Conservation (phyloP, 2,329 filamentous ascomycete species). For the Trichophyton verrucosum region DNA sequence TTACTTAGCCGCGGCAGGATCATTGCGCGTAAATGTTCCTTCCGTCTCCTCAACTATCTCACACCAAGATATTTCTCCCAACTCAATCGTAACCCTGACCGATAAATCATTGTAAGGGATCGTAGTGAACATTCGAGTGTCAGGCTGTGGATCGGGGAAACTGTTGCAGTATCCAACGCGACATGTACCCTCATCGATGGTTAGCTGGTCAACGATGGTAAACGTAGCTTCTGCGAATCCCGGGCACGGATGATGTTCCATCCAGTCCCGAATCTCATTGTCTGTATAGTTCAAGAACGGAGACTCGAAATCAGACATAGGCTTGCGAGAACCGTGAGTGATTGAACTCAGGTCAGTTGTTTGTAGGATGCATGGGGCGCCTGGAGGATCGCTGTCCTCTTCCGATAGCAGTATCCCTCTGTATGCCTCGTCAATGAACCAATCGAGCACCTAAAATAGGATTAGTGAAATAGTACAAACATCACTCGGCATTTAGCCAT, state of each 20-base stretch:
- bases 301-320: background rate
- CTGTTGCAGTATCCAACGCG: background rate
- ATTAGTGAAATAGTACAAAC: background rate
- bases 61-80: too few relatives aligned
- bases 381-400: background rate
- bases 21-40: too few relatives aligned
- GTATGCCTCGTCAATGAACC: background rate
- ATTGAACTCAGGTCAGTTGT: background rate
- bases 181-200: background rate
- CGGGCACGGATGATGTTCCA: background rate
- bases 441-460: background rate
- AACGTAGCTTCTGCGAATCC: background rate
- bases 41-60: too few relatives aligned
- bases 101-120: too few relatives aligned
- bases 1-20: too few relatives aligned
- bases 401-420: background rate
- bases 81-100: too few relatives aligned
- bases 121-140: background rate
- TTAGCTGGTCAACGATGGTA: background rate
- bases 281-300: background rate
- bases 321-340: background rate
- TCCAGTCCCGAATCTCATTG: background rate
- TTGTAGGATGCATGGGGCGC: background rate
- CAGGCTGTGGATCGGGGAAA: background rate
- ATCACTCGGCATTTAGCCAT: background rate